Conservation (phyloP, 116 monocot species). For the Dioscorea cayenensis region DNA sequence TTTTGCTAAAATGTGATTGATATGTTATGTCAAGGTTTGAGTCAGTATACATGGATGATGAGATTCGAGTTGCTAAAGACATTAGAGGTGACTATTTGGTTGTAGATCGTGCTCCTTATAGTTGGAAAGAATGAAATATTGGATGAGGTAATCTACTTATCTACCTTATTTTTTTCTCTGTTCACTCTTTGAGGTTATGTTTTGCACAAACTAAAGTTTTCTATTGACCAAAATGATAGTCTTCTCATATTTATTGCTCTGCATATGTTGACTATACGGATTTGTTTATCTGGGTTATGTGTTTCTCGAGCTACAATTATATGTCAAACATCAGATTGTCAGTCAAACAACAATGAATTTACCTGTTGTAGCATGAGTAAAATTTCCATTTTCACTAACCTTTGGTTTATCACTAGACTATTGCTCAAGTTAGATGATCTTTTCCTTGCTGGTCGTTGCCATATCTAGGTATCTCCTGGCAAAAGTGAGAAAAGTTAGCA, state of each 20-base stretch:
- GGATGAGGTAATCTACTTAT: not conserved
- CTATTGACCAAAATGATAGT: not conserved
- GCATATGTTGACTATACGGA: not conserved
- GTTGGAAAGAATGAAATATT: constrained; percentile 64
- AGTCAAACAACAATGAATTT: too few relatives aligned
- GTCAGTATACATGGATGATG: constrained; percentile 83
- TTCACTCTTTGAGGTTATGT: not conserved
- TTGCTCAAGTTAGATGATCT: too few relatives aligned
- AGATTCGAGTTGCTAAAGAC: constrained; percentile 84
- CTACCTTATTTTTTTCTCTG: not conserved
- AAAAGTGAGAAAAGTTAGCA: too few relatives aligned
- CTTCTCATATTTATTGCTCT: too few relatives aligned
- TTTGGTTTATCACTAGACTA: too few relatives aligned
- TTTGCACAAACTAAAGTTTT: not conserved
- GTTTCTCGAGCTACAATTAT: too few relatives aligned
- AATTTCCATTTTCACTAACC: too few relatives aligned
- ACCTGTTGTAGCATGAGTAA: too few relatives aligned
- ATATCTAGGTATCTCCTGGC: too few relatives aligned
- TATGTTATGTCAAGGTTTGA: constrained; percentile 61
- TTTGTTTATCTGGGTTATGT: too few relatives aligned
- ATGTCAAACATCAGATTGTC: too few relatives aligned
- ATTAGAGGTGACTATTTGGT: constrained; percentile 93
- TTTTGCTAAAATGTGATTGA: not conserved
- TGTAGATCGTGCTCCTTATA: constrained; percentile 84
- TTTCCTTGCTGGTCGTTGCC: too few relatives aligned